Base-by-base conservation (phyloP, 2,329 filamentous ascomycete species). In the Domatiomyces catenatus region DNA sequence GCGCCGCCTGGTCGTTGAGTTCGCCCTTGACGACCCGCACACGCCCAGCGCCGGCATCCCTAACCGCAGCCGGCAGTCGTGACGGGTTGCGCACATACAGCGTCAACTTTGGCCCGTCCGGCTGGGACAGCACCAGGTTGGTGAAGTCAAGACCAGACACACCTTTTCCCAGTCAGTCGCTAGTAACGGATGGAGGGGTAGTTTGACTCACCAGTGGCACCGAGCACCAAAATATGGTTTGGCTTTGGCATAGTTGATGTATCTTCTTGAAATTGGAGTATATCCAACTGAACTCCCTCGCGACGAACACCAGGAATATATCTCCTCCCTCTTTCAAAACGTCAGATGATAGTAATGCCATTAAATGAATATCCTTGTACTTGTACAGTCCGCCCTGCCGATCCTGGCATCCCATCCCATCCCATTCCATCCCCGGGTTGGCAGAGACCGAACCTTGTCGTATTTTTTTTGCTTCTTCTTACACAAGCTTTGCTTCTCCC, bases 171-270 rank as follows among this genome's bases (percentile, higher is more conserved):
- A n/a, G n/a, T n/a, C n/a, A n/a, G n/a, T n/a, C n/a, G n/a, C n/a
- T n/a, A n/a, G n/a, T n/a, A n/a, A n/a, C n/a, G n/a, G n/a, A n/a
- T n/a, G n/a, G n/a, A n/a, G n/a, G n/a, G n/a, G n/a, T n/a, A n/a
- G n/a, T n/a, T n/a, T n/a, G n/a, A 24, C 22, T 36, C 46, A 24
- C 52, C 50, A 6, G 49, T 52, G 10, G 52, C 52, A 20, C 52
- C 50, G 17, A 52, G 50, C 8, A 54, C 24, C 20, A 54, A 50
- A 28, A 54, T 50, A 42, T 54, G 52, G 22, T 52, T 44, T n/a
- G 45, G 26, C 12, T 50, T 15, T 10, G 32, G 32, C 32, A 39
- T 39, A 6, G 15, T 39, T 39, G n/a, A n/a, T n/a, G n/a, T n/a
- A n/a, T n/a, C n/a, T n/a, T n/a, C n/a, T n/a, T n/a, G n/a, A n/a